These are phyloP conservation scores for Curvularia spicifera DNA, from an alignment of 2,329 filamentous ascomycete species.

Conservation along the genomic window DNA sequence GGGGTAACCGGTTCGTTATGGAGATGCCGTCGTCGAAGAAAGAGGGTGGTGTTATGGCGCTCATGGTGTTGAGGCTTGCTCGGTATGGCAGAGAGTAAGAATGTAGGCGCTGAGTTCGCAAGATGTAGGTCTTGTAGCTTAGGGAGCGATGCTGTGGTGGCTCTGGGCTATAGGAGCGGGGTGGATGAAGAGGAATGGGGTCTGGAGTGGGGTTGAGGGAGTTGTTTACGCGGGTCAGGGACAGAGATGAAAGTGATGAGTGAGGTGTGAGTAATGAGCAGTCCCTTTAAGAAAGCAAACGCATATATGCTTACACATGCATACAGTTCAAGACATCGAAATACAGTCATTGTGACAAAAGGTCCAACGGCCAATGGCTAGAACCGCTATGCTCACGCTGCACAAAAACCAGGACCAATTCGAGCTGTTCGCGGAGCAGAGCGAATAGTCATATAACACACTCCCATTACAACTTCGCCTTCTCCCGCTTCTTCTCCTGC, in stretches of 20 bases:
- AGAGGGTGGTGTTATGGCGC: conserved; percentile 25
- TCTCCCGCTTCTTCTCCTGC: conserved; percentile 61
- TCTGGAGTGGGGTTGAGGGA: not conserved
- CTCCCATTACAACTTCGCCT: conserved; percentile 61
- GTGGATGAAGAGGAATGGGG: conserved; percentile 10
- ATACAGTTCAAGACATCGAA: not conserved
- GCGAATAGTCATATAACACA: not conserved
- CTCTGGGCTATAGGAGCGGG: conserved; percentile 2
- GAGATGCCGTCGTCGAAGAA: conserved; percentile 35
- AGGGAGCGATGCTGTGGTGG: not conserved
- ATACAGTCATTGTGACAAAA: conserved; percentile 17
- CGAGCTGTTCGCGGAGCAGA: conserved; percentile 12
- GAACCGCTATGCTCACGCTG: conserved; percentile 20
- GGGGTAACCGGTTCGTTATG: conserved; percentile 26
- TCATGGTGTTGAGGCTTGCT: conserved; percentile 16
- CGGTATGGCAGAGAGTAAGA: not conserved
- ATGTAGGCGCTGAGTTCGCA: not conserved
- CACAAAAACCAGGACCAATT: conserved; percentile 15
- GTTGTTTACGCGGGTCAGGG: conserved; percentile 3
- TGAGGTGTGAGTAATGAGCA: not conserved
- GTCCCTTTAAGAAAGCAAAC: not conserved
- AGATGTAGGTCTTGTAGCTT: not conserved
- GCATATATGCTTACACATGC: not conserved
- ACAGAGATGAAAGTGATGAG: conserved; percentile 10
- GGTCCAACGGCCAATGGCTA: conserved; percentile 16